Percentiles rank a stretch among this genome's conserved stretches.
Evolutionary conservation across 371 early-diverging fungal genomes (phyloP).

Genomic region (Mortierella sp.): DNA sequence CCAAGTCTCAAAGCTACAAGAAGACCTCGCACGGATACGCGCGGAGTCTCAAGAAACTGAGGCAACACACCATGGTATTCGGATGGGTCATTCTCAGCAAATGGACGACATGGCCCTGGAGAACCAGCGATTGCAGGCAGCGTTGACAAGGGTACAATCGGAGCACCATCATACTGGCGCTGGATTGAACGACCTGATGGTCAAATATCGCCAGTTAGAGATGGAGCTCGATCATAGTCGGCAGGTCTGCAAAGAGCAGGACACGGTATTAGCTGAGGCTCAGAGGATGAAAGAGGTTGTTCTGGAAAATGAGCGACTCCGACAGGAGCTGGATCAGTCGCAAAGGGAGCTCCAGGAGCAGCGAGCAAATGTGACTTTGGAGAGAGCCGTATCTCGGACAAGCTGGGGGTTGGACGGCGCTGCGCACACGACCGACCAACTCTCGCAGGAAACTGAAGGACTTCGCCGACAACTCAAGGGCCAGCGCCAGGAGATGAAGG

Average conservation of each 20-base stretch:
- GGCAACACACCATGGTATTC: background rate
- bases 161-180: background rate
- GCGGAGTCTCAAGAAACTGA: slow-evolving; percentile 5
- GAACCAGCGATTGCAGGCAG: slow-evolving; percentile 14
- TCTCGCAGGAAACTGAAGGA: slow-evolving; percentile 35
- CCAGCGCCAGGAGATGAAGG: slow-evolving; percentile 43
- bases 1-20: background rate
- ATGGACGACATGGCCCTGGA: slow-evolving; percentile 9
- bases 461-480: slow-evolving; percentile 51
- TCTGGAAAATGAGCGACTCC: slow-evolving; percentile 28
- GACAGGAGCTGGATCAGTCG: slow-evolving; percentile 7
- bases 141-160: background rate
- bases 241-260: slow-evolving; percentile 1
- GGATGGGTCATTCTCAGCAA: slow-evolving; percentile 15
- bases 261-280: slow-evolving; percentile 4
- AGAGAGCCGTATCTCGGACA: background rate
- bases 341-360: slow-evolving; percentile 17
- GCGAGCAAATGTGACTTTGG: background rate
- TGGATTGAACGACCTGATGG: background rate
- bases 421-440: slow-evolving; percentile 23
- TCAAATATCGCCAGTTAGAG: slow-evolving; percentile 14
- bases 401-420: background rate
- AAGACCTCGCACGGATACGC: slow-evolving; percentile 2
- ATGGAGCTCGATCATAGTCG: slow-evolving; percentile 19
- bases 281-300: slow-evolving; percentile 11